These are phyloP conservation scores for Actinidia arguta DNA, from an alignment of 179 eudicot genomes.

Conservation along the genomic window DNA sequence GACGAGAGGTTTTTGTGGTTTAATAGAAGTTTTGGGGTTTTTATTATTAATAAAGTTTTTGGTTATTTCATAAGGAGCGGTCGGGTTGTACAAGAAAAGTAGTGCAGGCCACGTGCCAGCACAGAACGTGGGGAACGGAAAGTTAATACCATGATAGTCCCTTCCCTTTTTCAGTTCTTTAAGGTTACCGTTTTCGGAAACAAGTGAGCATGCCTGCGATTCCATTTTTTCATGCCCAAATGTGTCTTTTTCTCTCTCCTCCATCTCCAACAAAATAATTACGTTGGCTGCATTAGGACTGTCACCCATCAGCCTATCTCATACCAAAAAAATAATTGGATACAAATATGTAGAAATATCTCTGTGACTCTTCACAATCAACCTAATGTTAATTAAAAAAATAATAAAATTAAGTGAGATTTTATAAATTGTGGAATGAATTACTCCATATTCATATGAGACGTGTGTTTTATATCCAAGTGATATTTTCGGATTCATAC, in stretches of 20 bases:
- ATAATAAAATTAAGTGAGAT: too few species aligned
- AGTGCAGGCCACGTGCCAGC: slow-evolving; percentile 9
- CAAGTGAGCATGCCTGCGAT: neutral
- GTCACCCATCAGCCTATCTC: neutral
- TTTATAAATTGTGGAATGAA: too few species aligned
- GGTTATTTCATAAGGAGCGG: too few species aligned
- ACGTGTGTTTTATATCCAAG: too few species aligned
- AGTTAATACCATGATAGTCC: neutral
- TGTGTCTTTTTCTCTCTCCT: neutral
- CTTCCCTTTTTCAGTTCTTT: slow-evolving; percentile 6
- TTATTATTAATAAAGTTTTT: too few species aligned
- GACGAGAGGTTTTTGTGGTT: too few species aligned
- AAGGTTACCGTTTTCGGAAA: slow-evolving; percentile 19
- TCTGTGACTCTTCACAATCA: neutral
- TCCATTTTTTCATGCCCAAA: neutral
- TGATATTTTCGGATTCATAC: too few species aligned
- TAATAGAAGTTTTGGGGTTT: too few species aligned
- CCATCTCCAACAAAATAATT: neutral
- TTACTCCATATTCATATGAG: too few species aligned
- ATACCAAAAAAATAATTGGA: neutral
- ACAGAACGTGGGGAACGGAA: neutral
- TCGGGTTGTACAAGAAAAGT: too few species aligned
- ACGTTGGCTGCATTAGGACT: neutral
- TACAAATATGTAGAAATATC: neutral
- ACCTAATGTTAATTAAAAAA: too few species aligned